A percentile compares a stretch with the other conserved stretches of the same genome.
phyloP scores from a whole-genome alignment of 768 basidiomycete genomes.

The Lentinus tigrinus region DNA sequence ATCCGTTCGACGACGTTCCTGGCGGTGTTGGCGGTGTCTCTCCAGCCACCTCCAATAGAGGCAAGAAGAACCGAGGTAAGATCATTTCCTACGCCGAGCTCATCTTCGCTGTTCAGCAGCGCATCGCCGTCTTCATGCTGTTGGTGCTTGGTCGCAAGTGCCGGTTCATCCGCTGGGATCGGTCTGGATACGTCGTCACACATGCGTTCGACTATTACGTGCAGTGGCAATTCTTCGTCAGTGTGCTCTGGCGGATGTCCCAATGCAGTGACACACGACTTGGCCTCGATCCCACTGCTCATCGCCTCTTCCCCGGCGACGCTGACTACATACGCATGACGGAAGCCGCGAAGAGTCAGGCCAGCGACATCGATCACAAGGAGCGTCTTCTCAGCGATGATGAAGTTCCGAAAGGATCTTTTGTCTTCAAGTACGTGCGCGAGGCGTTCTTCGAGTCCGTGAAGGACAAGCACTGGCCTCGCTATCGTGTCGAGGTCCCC shows the following conservation, averaged over 20 bases:
- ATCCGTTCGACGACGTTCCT: conserved; percentile 1
- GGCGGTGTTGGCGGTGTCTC: no score
- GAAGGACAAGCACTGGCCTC: background rate
- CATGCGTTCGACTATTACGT: conserved; percentile 5
- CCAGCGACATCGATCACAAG: background rate
- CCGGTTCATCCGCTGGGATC: conserved; percentile 6
- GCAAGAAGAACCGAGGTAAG: background rate
- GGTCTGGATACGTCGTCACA: conserved; percentile 5
- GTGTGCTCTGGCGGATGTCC: conserved; percentile 4
- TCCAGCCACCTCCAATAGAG: background rate
- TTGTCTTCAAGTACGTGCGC: conserved; percentile 1
- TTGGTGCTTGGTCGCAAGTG: conserved; percentile 1
- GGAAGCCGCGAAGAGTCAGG: background rate
- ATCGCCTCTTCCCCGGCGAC: background rate
- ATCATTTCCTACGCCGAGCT: conserved; percentile 4
- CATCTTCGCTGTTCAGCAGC: conserved; percentile 7
- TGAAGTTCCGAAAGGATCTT: background rate
- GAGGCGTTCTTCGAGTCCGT: background rate
- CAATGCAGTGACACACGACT: background rate
- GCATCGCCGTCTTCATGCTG: conserved; percentile 3
- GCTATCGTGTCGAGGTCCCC: conserved; percentile 1
- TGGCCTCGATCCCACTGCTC: background rate
- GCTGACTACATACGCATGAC: background rate
- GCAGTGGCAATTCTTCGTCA: background rate
- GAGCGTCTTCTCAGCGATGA: background rate